Conservation (phyloP, 1,284 basidiomycete genomes). For the Fistulina hepatica region DNA sequence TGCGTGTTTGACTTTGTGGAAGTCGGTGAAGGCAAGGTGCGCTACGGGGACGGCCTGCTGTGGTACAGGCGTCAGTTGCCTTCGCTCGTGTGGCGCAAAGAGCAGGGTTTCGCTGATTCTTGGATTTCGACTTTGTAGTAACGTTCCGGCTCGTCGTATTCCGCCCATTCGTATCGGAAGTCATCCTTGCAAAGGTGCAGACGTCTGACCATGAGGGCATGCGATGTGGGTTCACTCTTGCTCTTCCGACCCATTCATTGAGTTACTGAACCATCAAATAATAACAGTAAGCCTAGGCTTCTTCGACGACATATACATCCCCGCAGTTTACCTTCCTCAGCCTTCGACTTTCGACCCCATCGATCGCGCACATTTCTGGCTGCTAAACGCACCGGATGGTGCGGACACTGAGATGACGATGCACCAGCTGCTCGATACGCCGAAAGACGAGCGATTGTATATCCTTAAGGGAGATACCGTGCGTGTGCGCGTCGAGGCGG, state of each 20-base stretch:
- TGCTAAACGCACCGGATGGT: conserved; percentile 29
- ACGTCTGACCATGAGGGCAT: conserved; percentile 78
- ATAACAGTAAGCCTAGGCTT: conserved; percentile 76
- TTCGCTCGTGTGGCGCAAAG: not conserved
- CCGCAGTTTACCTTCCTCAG: conserved; percentile 57
- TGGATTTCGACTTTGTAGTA: conserved; percentile 36
- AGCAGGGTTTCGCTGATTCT: not conserved
- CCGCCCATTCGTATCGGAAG: conserved; percentile 84
- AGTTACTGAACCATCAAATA: conserved; percentile 2
- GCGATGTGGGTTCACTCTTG: conserved; percentile 62
- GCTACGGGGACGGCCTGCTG: conserved; percentile 89
- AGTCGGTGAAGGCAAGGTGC: conserved; percentile 83
- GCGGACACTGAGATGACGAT: conserved; percentile 27
- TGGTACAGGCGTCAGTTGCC: conserved; percentile 81
- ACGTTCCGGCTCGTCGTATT: conserved; percentile 87
- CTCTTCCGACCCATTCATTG: conserved; percentile 3
- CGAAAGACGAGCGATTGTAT: conserved; percentile 68
- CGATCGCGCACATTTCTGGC: conserved; percentile 77
- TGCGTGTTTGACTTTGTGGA: conserved; percentile 81
- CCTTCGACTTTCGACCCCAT: conserved; percentile 75
- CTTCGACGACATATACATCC: conserved; percentile 91
- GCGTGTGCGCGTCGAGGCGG: conserved; percentile 80
- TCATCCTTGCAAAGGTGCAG: conserved; percentile 82
- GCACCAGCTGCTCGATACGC: conserved; percentile 59
- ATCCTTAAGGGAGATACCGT: conserved; percentile 76